These are phyloP conservation scores for Blastocystis sp. DNA, from an alignment of 352 stramenopile genomes.

Conservation along the genomic window DNA sequence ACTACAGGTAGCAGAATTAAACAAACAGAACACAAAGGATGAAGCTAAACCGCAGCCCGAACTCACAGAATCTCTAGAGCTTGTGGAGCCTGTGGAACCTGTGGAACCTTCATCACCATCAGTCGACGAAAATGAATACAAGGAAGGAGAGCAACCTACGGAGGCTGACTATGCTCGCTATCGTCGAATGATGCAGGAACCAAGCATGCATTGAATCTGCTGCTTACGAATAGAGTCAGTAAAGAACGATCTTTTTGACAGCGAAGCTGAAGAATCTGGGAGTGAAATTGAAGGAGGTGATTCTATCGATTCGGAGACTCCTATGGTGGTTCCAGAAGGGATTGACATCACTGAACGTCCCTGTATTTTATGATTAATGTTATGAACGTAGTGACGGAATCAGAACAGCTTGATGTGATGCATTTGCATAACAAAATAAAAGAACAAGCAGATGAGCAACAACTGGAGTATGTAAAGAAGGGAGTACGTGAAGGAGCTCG, in stretches of 20 bases:
- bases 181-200: constrained; percentile 17
- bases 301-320: not conserved
- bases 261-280: constrained; percentile 46
- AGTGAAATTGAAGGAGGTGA: not conserved
- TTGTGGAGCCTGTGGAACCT: not conserved
- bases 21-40: not conserved
- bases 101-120: not conserved
- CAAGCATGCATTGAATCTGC: not conserved
- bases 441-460: not conserved
- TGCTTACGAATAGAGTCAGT: not conserved
- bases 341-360: constrained; percentile 38
- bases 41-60: not conserved
- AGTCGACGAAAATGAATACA: constrained; percentile 25
- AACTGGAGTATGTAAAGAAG: constrained; percentile 10
- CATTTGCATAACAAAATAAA: constrained; percentile 20
- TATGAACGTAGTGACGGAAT: not conserved
- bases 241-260: constrained; percentile 1
- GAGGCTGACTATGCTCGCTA: constrained; percentile 36
- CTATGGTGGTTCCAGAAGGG: constrained; percentile 7
- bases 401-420: not conserved
- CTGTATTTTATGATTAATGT: not conserved
- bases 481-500: not conserved
- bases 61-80: not conserved
- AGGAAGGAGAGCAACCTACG: not conserved
- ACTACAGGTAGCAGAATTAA: not conserved